Conservation (phyloP, 345 rosid genomes). For the Syzygium aqueum region DNA sequence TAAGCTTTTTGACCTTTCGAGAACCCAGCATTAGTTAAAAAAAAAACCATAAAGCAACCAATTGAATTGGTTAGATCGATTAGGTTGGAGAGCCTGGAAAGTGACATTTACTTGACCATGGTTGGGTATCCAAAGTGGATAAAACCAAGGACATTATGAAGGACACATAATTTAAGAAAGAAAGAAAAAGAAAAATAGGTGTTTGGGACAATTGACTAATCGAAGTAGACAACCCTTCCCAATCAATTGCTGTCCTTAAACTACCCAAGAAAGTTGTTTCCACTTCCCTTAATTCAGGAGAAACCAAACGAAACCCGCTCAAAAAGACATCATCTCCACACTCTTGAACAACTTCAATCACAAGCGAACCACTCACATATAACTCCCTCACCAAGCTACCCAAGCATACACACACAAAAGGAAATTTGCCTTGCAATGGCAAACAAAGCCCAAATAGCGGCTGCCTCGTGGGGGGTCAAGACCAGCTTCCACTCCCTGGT, state of each 20-base stretch:
- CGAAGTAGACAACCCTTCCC: neutral
- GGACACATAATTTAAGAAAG: neutral
- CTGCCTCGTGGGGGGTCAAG: neutral
- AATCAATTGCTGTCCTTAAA: slow-evolving; percentile 5
- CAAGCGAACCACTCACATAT: neutral
- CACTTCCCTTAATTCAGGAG: neutral
- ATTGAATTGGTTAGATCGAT: neutral
- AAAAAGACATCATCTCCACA: neutral
- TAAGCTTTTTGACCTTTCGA: neutral
- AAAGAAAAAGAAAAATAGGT: neutral
- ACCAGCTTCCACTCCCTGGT: slow-evolving; percentile 48
- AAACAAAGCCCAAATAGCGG: neutral
- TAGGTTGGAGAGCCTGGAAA: neutral
- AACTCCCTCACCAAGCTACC: neutral
- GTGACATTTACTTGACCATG: neutral
- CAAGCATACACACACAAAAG: neutral
- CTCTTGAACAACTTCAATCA: neutral
- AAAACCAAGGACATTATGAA: neutral
- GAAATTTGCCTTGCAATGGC: neutral
- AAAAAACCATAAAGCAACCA: neutral
- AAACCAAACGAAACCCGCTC: neutral
- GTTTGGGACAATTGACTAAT: neutral
- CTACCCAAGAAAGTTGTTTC: neutral
- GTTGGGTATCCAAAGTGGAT: neutral
- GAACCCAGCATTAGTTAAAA: neutral